Evolutionary conservation across 768 basidiomycete genomes (phyloP).

Genomic region (Amanita thiersii): DNA sequence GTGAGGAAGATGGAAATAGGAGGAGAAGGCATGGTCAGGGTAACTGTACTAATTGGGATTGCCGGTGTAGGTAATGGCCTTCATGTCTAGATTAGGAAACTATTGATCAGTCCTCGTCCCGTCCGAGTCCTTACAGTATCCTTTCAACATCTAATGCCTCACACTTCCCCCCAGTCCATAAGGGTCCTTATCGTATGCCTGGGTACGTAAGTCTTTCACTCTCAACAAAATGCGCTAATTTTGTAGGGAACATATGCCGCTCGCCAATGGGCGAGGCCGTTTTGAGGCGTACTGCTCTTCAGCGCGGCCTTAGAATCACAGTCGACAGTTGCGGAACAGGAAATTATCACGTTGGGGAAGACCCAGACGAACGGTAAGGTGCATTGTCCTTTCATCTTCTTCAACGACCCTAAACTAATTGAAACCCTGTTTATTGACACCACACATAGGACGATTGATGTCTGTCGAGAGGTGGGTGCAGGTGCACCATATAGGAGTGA

Average conservation of each 20-base stretch:
- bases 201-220: slow-evolving; percentile 19
- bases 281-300: slow-evolving; percentile 55
- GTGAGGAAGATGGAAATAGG: slow-evolving; percentile 80
- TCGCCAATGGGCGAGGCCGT: slow-evolving; percentile 94
- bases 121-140: not conserved
- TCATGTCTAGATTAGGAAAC: slow-evolving; percentile 3
- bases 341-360: slow-evolving; percentile 76
- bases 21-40: slow-evolving; percentile 75
- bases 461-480: slow-evolving; percentile 58
- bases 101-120: slow-evolving; percentile 4
- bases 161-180: slow-evolving; percentile 18
- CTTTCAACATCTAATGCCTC: slow-evolving; percentile 14
- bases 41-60: not conserved
- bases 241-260: slow-evolving; percentile 73
- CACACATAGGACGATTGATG: slow-evolving; percentile 48
- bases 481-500: not conserved
- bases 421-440: not conserved
- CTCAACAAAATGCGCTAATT: slow-evolving; percentile 1
- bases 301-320: slow-evolving; percentile 55
- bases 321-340: slow-evolving; percentile 86
- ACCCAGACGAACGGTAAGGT: slow-evolving; percentile 70
- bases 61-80: not conserved
- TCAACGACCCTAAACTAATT: not conserved
- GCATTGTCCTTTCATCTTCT: slow-evolving; percentile 1
- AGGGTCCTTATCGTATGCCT: slow-evolving; percentile 72